A percentile compares a stretch with the other conserved stretches of the same genome.
Conservation (phyloP, 345 rosid species). For the Salix purpurea region DNA sequence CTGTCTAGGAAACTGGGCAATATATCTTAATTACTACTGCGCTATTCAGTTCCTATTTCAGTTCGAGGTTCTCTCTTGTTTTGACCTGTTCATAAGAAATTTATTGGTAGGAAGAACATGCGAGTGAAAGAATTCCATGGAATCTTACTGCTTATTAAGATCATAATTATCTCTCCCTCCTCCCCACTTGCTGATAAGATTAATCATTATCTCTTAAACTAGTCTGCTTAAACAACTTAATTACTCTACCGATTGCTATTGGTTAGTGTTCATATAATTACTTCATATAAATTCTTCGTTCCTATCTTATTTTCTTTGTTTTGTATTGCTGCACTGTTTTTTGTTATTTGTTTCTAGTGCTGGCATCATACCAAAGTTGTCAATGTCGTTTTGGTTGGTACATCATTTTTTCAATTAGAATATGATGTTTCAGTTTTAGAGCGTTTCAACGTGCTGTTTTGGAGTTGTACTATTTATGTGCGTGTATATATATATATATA, state of each 20-base stretch:
- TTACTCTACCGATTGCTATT: background rate
- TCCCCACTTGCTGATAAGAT: background rate
- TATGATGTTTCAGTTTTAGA: too few species aligned
- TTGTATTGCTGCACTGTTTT: background rate
- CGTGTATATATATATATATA: too few species aligned
- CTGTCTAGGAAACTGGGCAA: background rate
- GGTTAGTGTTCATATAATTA: background rate
- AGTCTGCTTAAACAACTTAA: background rate
- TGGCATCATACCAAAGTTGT: background rate
- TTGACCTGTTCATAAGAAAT: constrained; percentile 12
- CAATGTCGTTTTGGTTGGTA: too few species aligned
- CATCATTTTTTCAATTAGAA: too few species aligned
- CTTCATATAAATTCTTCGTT: background rate
- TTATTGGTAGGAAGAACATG: background rate
- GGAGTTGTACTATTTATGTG: too few species aligned
- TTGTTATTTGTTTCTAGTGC: constrained; percentile 16
- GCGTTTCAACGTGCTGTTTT: too few species aligned
- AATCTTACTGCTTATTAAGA: background rate
- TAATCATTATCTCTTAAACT: background rate
- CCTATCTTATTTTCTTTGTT: background rate
- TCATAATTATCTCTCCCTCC: background rate
- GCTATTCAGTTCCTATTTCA: background rate
- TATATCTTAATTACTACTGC: background rate
- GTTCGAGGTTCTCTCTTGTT: background rate
- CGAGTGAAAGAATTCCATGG: background rate